Evolutionary conservation across 192 early-diverging fungal species (phyloP), one percentile per base, ranked within the genome.

Genomic region (Backusella mclennaniae): DNA sequence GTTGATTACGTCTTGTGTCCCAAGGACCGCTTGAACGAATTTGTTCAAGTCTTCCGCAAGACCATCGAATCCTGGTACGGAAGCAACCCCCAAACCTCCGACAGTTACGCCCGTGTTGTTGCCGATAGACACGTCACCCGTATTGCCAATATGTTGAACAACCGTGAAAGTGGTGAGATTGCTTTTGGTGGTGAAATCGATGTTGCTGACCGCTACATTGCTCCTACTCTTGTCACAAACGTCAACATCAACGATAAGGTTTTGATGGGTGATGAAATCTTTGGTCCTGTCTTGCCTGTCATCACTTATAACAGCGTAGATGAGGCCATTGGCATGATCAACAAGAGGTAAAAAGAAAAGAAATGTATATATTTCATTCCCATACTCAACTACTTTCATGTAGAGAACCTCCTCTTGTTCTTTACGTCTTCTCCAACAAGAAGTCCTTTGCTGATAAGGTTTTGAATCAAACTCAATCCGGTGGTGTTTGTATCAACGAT

Each of bases 211-310:
- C 83, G 86, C 17, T 99, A 87, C 82, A 87, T 99, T 53, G 89
- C 90, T n/a, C 95, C 94, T 1, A 96, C 94, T 7, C 76, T 98
- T 21, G 77, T 99, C n/a, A 82, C 90, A 11, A 88, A 93, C 26
- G 94, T 98, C 21, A 79, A 75, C 3, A 56, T 78, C 6, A 77
- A 87, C 9, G 85, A 85, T 76, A 85, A 88, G 53, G 69, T 78
- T 8, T 80, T 94, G 72, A 95, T 97, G 96, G 67, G 85, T 23
- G 90, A 91, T 35, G 97, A 99, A 82, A 79, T 99, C 49, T 98
- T 99, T 88, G 97, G 95, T 23, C 97, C 97, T 4, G 80, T 97
- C 39, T 80, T 99, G 73, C 95, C 95, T 17, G 85, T 99, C 70
- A 67, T 97, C 29, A 77, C 86, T 3, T 89, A 90, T 67, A 87